Percentiles rank a stretch among this genome's conserved stretches.
phyloP scores from a whole-genome alignment of 1,284 basidiomycete species.

The Sphagnurus paluster region DNA sequence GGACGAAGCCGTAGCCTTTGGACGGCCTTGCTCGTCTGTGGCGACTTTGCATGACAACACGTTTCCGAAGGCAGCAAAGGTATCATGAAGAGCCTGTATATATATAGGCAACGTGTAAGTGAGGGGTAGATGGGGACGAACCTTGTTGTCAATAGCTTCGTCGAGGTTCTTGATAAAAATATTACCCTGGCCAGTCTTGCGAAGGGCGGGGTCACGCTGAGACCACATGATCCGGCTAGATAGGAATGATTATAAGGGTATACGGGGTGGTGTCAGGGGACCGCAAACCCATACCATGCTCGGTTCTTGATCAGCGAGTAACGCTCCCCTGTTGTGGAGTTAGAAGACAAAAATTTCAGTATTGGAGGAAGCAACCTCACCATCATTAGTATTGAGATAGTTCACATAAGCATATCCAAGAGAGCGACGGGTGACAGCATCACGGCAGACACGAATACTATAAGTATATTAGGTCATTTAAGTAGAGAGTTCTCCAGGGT shows the following conservation, averaged over 20 bases:
- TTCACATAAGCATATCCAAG: conserved; percentile 99
- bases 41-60: conserved; percentile 99
- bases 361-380: conserved; percentile 42
- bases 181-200: conserved; percentile 99
- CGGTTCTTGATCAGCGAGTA: conserved; percentile 99
- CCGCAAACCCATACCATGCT: conserved; percentile 67
- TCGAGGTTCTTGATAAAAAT: conserved; percentile 99
- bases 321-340: conserved; percentile 77
- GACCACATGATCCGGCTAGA: conserved; percentile 99
- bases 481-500: conserved; percentile 2
- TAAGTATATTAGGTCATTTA: conserved; percentile 5
- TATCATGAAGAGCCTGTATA: conserved; percentile 92
- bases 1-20: conserved; percentile 97
- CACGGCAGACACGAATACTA: conserved; percentile 99
- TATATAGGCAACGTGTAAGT: neutral
- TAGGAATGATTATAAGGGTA: conserved; percentile 1
- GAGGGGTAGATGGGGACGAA: conserved; percentile 26
- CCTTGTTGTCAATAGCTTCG: conserved; percentile 99
- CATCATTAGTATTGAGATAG: conserved; percentile 95
- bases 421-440: conserved; percentile 98
- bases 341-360: conserved; percentile 11
- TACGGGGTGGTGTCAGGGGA: neutral
- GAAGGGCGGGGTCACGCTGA: conserved; percentile 98
- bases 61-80: conserved; percentile 98
- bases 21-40: conserved; percentile 91